Base-by-base conservation (phyloP, 306 rosid genomes). In the Vachellia pachyceras region DNA sequence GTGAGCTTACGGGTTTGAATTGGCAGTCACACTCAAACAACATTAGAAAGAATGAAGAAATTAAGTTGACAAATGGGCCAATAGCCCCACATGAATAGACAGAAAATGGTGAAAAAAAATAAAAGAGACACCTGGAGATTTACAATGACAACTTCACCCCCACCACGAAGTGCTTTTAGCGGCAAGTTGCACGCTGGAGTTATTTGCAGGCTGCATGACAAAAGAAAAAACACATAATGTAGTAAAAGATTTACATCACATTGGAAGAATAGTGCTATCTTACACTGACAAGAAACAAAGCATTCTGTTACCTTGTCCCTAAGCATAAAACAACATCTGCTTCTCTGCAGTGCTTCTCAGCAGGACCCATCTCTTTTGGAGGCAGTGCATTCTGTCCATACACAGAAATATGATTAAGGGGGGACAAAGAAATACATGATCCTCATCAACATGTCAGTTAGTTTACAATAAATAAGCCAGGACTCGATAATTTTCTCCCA, bases 171-270 rank as follows among this genome's bases (percentile, higher is more conserved):
- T 33, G 97, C 88, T 90, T 88, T 93, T 75, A 95, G 83, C 83
- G 97, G 97, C 75, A 95, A 91, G 90, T 95, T 93, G 87, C 99
- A 95, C 12, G 99, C 99, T 69, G 99, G 99, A 80, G 99, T 95
- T 82, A 95, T 95, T 88, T 95, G 99, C 90, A 95, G 82, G 84
- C 99, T 95, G 95, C 90, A 86, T 25, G 47, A 76, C 76, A 85
- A 75, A 85, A 75, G 7, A 13, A 73, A 74, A 79, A 70, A 64
- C 75, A 55, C 58, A 58, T 50, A 40, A 67, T 66, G 79, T 78
- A 79, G 50, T 37, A 79, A 63, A 23, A 79, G 55, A 77, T 73
- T 67, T 73, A 42, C 57, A 41, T 47, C 73, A 49, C 3, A 14
- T 35, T 52, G 63, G 79, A 33, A 10, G 11, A 35, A 78, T 44